These are phyloP conservation scores for Trichophyton equinum DNA, from an alignment of 2,329 filamentous ascomycete species.

Conservation along the genomic window DNA sequence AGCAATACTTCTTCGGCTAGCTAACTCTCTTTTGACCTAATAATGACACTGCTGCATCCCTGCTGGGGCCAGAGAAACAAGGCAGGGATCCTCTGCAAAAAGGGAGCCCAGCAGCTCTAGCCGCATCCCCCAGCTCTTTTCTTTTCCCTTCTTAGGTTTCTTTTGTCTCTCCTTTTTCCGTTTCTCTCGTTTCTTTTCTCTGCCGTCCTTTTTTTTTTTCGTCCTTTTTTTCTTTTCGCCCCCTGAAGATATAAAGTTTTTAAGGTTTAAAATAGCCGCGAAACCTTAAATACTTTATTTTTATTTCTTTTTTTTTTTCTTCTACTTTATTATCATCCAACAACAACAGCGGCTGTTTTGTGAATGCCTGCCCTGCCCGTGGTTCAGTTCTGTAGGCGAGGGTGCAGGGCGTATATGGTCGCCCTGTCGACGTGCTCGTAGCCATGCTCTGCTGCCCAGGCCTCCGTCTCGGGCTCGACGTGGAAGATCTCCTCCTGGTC, in stretches of 20 bases:
- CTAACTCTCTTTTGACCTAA: neutral
- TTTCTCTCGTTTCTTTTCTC: neutral
- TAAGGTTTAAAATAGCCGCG: neutral
- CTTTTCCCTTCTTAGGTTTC: neutral
- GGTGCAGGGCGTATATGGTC: neutral
- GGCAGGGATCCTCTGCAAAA: neutral
- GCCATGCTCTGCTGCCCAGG: neutral
- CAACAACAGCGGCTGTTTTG: neutral
- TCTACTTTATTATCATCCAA: neutral
- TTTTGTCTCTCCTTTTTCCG: neutral
- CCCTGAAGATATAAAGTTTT: neutral
- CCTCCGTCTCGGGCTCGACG: neutral
- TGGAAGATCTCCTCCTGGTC: neutral
- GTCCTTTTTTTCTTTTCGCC: neutral
- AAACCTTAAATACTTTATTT: slow-evolving; percentile 1
- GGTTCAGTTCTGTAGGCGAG: neutral
- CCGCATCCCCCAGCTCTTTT: neutral
- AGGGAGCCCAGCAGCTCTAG: neutral
- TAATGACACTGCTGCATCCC: neutral
- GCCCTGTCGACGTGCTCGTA: neutral
- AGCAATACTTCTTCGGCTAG: too few species aligned
- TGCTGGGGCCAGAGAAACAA: neutral
- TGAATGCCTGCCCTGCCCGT: neutral
- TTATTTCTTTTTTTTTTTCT: neutral
- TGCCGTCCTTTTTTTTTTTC: neutral